Conservation (phyloP, 2,329 filamentous ascomycete genomes). For the Emergomyces africanus region DNA sequence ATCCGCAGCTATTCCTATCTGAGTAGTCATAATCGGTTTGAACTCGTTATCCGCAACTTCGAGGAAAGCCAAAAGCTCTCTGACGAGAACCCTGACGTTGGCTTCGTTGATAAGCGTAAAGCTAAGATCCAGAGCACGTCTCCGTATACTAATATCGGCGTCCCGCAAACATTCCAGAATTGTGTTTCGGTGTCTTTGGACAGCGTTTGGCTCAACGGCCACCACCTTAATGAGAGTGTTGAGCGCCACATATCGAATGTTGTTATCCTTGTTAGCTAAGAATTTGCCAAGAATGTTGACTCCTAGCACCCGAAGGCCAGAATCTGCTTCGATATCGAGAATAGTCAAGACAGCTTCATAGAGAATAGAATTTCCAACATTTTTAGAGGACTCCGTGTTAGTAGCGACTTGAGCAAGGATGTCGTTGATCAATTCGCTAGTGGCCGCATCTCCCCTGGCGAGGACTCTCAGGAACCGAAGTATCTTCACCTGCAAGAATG, state of each 20-base stretch:
- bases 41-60: constrained; percentile 98
- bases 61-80: constrained; percentile 86
- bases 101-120: constrained; percentile 97
- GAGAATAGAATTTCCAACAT: constrained; percentile 94
- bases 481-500: constrained; percentile 95
- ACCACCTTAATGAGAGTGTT: constrained; percentile 98
- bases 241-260: constrained; percentile 93
- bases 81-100: constrained; percentile 85
- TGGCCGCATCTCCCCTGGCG: constrained; percentile 70
- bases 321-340: constrained; percentile 95
- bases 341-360: constrained; percentile 97
- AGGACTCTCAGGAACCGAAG: constrained; percentile 74
- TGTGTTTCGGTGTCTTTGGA: constrained; percentile 93
- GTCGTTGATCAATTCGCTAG: constrained; percentile 96
- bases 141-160: constrained; percentile 93
- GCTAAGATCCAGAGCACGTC: constrained; percentile 90
- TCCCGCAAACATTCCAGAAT: constrained; percentile 93
- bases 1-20: constrained; percentile 95
- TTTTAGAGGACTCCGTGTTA: constrained; percentile 96
- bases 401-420: constrained; percentile 95
- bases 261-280: constrained; percentile 96
- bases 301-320: constrained; percentile 80
- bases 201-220: constrained; percentile 92
- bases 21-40: constrained; percentile 95
- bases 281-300: constrained; percentile 99